Percentiles rank a stretch among this genome's conserved stretches.
Evolutionary conservation across 164 flowering plant species (phyloP).

Genomic region (Brasenia schreberi): DNA sequence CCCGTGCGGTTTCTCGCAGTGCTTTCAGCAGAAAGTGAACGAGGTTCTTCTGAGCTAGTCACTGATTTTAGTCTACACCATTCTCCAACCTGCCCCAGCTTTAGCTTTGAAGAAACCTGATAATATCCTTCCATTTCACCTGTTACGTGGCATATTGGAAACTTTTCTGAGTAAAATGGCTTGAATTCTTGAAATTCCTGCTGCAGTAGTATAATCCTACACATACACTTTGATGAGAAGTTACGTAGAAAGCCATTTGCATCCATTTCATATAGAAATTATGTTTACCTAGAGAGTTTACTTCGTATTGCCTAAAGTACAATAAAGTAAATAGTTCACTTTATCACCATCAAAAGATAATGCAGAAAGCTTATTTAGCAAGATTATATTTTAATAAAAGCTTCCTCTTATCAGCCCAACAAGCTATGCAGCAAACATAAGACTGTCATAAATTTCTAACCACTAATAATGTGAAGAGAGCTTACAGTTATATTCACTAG

Average conservation of each 20-base stretch:
- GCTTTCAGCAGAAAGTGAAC: slow-evolving; percentile 20
- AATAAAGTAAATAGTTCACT: no score
- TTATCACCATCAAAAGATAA: not conserved
- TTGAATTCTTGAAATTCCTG: not conserved
- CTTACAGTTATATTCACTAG: no score
- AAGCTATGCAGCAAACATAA: no score
- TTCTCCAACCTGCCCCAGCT: slow-evolving; percentile 53
- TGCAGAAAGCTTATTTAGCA: not conserved
- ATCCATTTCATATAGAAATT: no score
- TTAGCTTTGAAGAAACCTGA: slow-evolving; percentile 74
- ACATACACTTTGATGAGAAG: no score
- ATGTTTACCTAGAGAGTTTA: no score
- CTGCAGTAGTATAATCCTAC: no score
- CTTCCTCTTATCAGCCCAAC: no score
- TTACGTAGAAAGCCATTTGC: no score
- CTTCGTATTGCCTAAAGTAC: no score
- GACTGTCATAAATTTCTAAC: no score
- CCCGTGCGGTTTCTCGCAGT: slow-evolving; percentile 56
- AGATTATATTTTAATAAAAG: not conserved
- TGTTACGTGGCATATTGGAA: slow-evolving; percentile 17
- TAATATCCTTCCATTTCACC: slow-evolving; percentile 63
- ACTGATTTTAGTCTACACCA: slow-evolving; percentile 22
- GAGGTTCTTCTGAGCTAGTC: slow-evolving; percentile 21
- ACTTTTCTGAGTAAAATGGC: not conserved
- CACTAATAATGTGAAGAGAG: no score